Evolutionary conservation across 2,329 filamentous ascomycete genomes (phyloP).

Genomic region (Beauveria sp.): DNA sequence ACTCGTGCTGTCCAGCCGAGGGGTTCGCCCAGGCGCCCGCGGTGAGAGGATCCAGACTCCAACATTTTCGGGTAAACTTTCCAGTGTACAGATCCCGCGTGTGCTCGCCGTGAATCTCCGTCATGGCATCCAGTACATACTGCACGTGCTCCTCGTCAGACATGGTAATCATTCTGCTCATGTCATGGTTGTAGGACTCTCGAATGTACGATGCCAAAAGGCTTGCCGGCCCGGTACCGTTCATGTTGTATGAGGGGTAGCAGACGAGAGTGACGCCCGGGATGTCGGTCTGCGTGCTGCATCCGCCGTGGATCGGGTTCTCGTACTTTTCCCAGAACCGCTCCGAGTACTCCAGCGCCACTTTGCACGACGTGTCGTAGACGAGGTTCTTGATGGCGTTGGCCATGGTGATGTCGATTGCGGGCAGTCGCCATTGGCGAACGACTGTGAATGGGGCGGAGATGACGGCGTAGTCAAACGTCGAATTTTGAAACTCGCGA

Average conservation of each 20-base stretch:
- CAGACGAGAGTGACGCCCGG: constrained; percentile 54
- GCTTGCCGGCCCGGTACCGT: constrained; percentile 53
- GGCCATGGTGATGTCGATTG: constrained; percentile 31
- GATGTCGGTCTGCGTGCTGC: constrained; percentile 48
- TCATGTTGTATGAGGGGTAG: constrained; percentile 61
- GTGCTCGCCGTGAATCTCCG: constrained; percentile 56
- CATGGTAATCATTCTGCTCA: constrained; percentile 33
- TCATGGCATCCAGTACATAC: constrained; percentile 56
- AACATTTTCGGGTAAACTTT: constrained; percentile 57
- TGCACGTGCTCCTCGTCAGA: constrained; percentile 54
- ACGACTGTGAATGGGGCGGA: constrained; percentile 58
- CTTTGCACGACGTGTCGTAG: constrained; percentile 43
- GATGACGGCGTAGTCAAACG: constrained; percentile 61
- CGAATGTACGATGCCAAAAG: constrained; percentile 53
- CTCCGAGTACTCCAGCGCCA: constrained; percentile 60
- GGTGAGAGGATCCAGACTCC: constrained; percentile 54
- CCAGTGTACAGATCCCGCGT: constrained; percentile 57
- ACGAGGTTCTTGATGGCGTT: constrained; percentile 40
- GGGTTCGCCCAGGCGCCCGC: constrained; percentile 56
- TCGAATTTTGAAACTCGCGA: constrained; percentile 33
- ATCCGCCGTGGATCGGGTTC: constrained; percentile 55
- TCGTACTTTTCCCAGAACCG: constrained; percentile 50
- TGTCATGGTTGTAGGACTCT: constrained; percentile 27
- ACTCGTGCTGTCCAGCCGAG: constrained; percentile 55
- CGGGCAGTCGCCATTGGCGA: constrained; percentile 51